Percentiles rank a stretch among this genome's conserved stretches.
Evolutionary conservation across 306 rosid species (phyloP).

Genomic region (Cicer judaicum): DNA sequence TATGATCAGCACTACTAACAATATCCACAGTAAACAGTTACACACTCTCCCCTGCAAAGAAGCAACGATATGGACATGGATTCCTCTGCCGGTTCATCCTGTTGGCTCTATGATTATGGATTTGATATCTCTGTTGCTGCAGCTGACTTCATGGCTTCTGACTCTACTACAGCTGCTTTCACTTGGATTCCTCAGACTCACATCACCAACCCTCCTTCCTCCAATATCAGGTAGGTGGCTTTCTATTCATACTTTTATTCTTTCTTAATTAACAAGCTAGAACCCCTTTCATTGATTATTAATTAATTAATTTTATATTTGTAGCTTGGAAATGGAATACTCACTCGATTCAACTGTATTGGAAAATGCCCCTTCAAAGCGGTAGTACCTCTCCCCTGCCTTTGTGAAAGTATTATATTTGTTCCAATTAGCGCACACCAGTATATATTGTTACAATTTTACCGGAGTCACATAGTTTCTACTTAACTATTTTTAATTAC

Average conservation of each 20-base stretch:
- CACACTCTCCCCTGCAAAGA: neutral
- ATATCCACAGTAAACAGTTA: neutral
- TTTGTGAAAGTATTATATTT: neutral
- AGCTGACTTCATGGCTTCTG: slow-evolving; percentile 50
- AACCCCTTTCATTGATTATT: slow-evolving; percentile 14
- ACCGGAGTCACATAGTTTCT: neutral
- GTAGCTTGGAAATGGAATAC: slow-evolving; percentile 67
- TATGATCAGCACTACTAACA: neutral
- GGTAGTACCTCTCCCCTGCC: slow-evolving; percentile 53
- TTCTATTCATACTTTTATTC: slow-evolving; percentile 9
- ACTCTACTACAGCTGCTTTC: slow-evolving; percentile 54
- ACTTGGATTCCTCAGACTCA: slow-evolving; percentile 55
- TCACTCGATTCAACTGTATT: slow-evolving; percentile 53
- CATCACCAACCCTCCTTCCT: slow-evolving; percentile 46
- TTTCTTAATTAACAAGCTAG: neutral
- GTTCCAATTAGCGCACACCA: too few relatives aligned
- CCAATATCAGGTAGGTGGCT: slow-evolving; percentile 64
- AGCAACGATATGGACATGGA: slow-evolving; percentile 52
- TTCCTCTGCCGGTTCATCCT: slow-evolving; percentile 47
- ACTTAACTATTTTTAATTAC: too few relatives aligned
- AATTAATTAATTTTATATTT: slow-evolving; percentile 34
- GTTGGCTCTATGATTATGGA: slow-evolving; percentile 67
- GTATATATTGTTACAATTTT: neutral
- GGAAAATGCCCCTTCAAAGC: slow-evolving; percentile 68
- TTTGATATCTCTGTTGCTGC: slow-evolving; percentile 50